A percentile compares a stretch with the other conserved stretches of the same genome.
Evolutionary conservation across 805 yeast genomes (phyloP).

Genomic region (Lipomyces lipofer): DNA sequence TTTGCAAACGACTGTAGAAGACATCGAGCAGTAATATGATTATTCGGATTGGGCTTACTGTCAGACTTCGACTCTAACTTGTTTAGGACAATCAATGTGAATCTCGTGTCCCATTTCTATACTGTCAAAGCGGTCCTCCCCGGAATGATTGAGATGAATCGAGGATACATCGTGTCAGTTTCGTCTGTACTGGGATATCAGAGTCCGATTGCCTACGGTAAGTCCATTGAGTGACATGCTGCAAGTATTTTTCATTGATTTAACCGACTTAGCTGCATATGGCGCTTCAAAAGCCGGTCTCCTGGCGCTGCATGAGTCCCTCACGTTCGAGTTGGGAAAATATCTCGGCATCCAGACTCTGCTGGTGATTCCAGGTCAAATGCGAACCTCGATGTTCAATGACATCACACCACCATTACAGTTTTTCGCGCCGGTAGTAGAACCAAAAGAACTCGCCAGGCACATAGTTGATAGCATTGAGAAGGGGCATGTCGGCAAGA

Average conservation of each 20-base stretch:
- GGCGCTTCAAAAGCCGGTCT: conserved; percentile 91
- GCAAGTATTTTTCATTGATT: not conserved
- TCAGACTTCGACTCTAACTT: not conserved
- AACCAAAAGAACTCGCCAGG: conserved; percentile 64
- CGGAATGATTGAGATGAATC: conserved; percentile 55
- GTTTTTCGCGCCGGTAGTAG: conserved; percentile 78
- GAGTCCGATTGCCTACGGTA: conserved; percentile 71
- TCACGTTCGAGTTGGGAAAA: conserved; percentile 64
- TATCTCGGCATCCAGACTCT: conserved; percentile 63
- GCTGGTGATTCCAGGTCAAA: conserved; percentile 84
- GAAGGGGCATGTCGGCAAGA: conserved; percentile 64
- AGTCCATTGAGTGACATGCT: not conserved
- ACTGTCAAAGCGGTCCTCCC: conserved; percentile 73
- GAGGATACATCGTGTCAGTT: conserved; percentile 79
- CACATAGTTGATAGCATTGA: conserved; percentile 57
- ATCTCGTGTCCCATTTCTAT: conserved; percentile 68
- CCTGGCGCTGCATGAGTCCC: conserved; percentile 79
- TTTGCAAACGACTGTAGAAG: conserved; percentile 54
- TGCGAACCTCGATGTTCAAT: conserved; percentile 68
- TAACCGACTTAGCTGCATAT: conserved; percentile 54
- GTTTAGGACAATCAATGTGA: conserved; percentile 55
- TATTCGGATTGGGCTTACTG: not conserved
- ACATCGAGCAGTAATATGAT: conserved; percentile 51
- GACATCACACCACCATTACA: conserved; percentile 73
- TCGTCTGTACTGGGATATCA: conserved; percentile 84